These are phyloP conservation scores for Chaetomium sp. DNA, from an alignment of 2,329 filamentous ascomycete species.

Conservation along the genomic window DNA sequence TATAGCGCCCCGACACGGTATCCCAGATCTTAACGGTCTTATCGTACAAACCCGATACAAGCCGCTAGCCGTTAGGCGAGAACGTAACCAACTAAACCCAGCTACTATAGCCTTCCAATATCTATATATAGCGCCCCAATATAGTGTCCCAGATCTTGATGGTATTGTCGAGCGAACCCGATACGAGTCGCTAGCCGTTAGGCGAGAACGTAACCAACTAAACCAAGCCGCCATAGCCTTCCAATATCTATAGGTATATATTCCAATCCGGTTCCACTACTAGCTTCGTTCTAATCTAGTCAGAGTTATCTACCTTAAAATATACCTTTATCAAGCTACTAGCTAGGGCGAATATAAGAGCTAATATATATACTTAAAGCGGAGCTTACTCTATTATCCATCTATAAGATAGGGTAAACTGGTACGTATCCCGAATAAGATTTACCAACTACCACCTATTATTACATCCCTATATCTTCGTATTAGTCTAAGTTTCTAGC, in stretches of 20 bases:
- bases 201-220: constrained; percentile 22
- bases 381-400: constrained; percentile 27
- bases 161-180: background rate
- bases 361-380: constrained; percentile 30
- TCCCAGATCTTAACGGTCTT: background rate
- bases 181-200: constrained; percentile 16
- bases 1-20: background rate
- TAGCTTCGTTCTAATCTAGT: constrained; percentile 23
- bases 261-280: constrained; percentile 22
- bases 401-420: constrained; percentile 25
- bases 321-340: constrained; percentile 17
- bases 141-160: background rate
- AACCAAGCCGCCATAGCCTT: constrained; percentile 20
- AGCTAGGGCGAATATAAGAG: constrained; percentile 29
- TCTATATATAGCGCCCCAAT: background rate
- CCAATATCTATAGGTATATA: constrained; percentile 17
- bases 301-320: constrained; percentile 24
- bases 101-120: constrained; percentile 11
- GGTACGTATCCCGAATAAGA: constrained; percentile 25
- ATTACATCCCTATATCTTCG: constrained; percentile 9
- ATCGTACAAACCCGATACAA: constrained; percentile 14
- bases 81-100: constrained; percentile 23
- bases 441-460: background rate
- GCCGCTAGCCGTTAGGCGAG: constrained; percentile 12
- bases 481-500: constrained; percentile 3